Evolutionary conservation across 2,329 filamentous ascomycete genomes (phyloP), one percentile per base, ranked within the genome.

Genomic region (Arthrobotrys sphaeroides): DNA sequence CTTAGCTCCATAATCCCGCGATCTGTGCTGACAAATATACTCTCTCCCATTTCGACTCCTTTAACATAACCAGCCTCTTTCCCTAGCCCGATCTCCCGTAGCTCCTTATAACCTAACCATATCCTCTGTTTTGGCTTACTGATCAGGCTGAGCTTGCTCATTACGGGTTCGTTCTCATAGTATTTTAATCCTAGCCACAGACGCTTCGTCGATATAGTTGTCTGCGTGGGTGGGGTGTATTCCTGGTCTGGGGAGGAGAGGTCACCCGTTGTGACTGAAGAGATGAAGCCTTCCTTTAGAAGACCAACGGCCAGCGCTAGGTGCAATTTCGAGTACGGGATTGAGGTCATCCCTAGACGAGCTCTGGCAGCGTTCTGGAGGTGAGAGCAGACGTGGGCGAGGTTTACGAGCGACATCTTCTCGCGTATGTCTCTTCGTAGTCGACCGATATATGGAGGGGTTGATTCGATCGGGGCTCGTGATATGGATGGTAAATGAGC

Each of bases 171-270:
- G 81, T 91, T 91, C 79, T 93, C 89, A 88, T 88, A 92, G 87
- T 97, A 97, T 84, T 97, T 97, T 80, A 97, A 84, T 0, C 93
- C 93, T 10, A 97, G 83, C 94, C 94, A 97, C 78, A 97, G 84
- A 74, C 94, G 87, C 81, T 92, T 87, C 40, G 85, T 86, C 3
- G 93, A 87, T 38, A 93, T 88, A 83, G 96, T 97, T 79, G 85
- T 85, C 77, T 85, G 85, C 53, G 90, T 93, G 69, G 92, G 85
- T 12, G 84, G 85, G 77, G 87, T 87, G 10, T 88, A 85, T 24
- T 87, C 82, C 0, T 87, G 85, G 57, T 85, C 82, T 4, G 87
- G 85, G 0, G 91, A 91, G 78, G 85, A 89, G 22, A 18, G 28
- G 66, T 77, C 62, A 12, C 79, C 79, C 77, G 93, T 91, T 78